Evolutionary conservation across 2,329 filamentous ascomycete genomes (phyloP), one percentile per base, ranked within the genome.

Genomic region (Decorospora gaudefroyi): DNA sequence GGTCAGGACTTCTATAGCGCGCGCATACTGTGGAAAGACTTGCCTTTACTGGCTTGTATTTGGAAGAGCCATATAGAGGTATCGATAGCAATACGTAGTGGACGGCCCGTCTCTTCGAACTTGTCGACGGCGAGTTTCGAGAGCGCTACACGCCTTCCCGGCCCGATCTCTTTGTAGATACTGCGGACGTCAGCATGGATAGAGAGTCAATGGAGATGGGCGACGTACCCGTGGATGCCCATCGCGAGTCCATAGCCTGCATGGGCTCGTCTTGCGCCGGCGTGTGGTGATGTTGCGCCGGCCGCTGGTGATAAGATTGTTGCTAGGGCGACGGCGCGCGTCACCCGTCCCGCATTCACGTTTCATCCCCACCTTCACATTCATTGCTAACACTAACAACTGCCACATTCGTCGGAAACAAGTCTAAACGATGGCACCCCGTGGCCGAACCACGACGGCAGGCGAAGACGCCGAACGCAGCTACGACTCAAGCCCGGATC

Each of bases 41-140:
- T 62, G 81, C 83, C 90, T 74, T 84, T 84, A 12, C 88, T 88
- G 10, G 89, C 86, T 65, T 95, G 90, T 9, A 86, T 86, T 64
- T 99, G 93, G 64, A 96, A 97, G 30, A 96, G 87, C 93, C 93
- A 99, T 65, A 99, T 97, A 2, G 90, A 90, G 57, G 95, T 87
- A 67, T 99, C 93, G 53, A 99, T 87, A 26, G 93, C 93, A 32
- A 99, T 78, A 27, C 91, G 86, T 27, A 97, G 76, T 0, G 91
- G 91, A 1, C 85, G 80, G 16, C 81, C 79, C 8, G 82, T 83
- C 40, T 78, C 72, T 61, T 90, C 82, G 53, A 95, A 81, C 57
- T 88, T 86, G 33, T 90, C 82, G 31, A 90, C 78, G 19, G 91
- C 87, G 36, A 97, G 79, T 64, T 89, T 95, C 22, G 88, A 83